Conservation (phyloP, 2,329 filamentous ascomycete species). For the Verticillium isaacii region DNA sequence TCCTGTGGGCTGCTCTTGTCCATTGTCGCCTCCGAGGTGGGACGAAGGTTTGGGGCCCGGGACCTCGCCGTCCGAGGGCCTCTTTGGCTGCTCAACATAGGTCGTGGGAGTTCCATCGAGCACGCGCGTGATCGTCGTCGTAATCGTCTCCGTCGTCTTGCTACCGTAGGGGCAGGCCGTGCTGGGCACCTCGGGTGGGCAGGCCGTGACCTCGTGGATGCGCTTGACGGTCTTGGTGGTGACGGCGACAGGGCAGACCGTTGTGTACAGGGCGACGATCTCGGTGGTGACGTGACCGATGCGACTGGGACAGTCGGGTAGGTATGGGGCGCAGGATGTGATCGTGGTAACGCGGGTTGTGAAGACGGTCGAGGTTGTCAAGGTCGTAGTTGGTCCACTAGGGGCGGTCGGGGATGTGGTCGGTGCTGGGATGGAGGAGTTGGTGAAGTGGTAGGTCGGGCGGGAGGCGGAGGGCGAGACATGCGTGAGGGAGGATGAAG, state of each 20-base stretch:
- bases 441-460: conserved; percentile 3
- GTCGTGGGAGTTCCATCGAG: not conserved
- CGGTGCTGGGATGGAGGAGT: conserved; percentile 4
- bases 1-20: too few species aligned
- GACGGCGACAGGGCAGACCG: conserved; percentile 33
- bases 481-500: not conserved
- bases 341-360: conserved; percentile 44
- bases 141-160: conserved; percentile 34
- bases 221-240: conserved; percentile 6
- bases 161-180: conserved; percentile 25
- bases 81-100: not conserved
- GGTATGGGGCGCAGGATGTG: conserved; percentile 45
- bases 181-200: conserved; percentile 37
- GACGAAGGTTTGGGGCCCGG: not conserved
- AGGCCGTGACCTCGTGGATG: conserved; percentile 52
- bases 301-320: conserved; percentile 29
- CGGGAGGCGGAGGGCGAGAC: not conserved
- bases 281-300: conserved; percentile 29
- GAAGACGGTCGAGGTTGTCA: conserved; percentile 33
- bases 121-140: conserved; percentile 8
- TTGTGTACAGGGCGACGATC: conserved; percentile 29
- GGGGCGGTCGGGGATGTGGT: not conserved
- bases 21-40: not conserved
- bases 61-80: not conserved
- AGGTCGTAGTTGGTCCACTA: not conserved